phyloP scores from a whole-genome alignment of 345 rosid species.

The Passiflora organensis region DNA sequence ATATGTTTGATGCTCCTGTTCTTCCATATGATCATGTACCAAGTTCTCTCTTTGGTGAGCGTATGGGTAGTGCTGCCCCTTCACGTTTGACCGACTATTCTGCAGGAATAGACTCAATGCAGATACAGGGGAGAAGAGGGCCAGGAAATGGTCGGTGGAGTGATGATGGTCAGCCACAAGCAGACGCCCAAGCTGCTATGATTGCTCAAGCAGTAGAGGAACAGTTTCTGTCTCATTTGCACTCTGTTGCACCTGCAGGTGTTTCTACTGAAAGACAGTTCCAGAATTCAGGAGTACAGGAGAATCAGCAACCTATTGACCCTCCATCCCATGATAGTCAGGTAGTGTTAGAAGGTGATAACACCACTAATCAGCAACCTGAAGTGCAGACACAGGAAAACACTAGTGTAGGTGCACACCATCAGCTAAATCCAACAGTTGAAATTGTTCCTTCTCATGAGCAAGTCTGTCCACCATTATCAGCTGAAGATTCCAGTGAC shows the following conservation, averaged over 20 bases:
- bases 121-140: constrained; percentile 64
- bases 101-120: constrained; percentile 66
- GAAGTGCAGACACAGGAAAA: constrained; percentile 47
- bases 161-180: constrained; percentile 93
- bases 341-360: constrained; percentile 37
- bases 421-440: constrained; percentile 30
- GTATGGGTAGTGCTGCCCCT: constrained; percentile 57
- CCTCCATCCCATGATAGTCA: constrained; percentile 42
- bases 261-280: constrained; percentile 54
- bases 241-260: constrained; percentile 39
- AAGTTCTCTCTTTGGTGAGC: constrained; percentile 60
- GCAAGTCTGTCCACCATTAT: constrained; percentile 26
- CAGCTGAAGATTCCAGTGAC: constrained; percentile 31
- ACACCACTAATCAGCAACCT: constrained; percentile 38
- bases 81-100: constrained; percentile 82
- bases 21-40: constrained; percentile 69
- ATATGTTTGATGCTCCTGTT: constrained; percentile 94
- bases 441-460: constrained; percentile 36
- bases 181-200: constrained; percentile 66
- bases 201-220: constrained; percentile 90
- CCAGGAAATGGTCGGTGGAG: constrained; percentile 88
- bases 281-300: constrained; percentile 55
- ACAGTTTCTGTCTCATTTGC: constrained; percentile 64
- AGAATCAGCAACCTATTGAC: constrained; percentile 43
- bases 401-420: constrained; percentile 32